These are phyloP conservation scores for Fomes fomentarius DNA, from an alignment of 1,284 basidiomycete genomes.

Conservation along the genomic window DNA sequence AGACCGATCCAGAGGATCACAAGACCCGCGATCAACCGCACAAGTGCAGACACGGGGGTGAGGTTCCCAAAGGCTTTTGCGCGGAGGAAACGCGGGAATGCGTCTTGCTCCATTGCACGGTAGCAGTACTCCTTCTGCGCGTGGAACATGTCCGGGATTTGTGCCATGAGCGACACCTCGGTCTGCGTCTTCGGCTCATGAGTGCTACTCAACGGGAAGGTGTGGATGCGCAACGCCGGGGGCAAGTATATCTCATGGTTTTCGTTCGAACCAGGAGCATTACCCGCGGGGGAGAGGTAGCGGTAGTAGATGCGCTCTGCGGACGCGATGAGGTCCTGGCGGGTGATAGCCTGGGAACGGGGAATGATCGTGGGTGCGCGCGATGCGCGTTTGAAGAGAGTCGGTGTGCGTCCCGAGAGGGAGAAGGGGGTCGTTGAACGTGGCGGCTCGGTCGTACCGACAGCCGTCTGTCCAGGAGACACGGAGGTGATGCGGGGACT, in stretches of 20 bases:
- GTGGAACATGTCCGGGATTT: slow-evolving; percentile 97
- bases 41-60: slow-evolving; percentile 87
- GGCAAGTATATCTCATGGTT: slow-evolving; percentile 96
- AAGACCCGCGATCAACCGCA: slow-evolving; percentile 84
- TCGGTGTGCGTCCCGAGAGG: slow-evolving; percentile 69
- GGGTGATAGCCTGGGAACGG: slow-evolving; percentile 88
- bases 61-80: slow-evolving; percentile 97
- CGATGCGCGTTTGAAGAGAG: slow-evolving; percentile 77
- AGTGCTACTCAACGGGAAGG: slow-evolving; percentile 71
- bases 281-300: slow-evolving; percentile 80
- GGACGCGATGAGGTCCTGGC: slow-evolving; percentile 87
- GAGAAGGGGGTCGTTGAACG: slow-evolving; percentile 83
- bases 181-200: slow-evolving; percentile 72
- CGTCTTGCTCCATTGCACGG: slow-evolving; percentile 95
- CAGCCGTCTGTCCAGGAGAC: slow-evolving; percentile 46
- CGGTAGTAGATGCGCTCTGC: slow-evolving; percentile 96
- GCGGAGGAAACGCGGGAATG: slow-evolving; percentile 95
- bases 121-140: slow-evolving; percentile 97
- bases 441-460: slow-evolving; percentile 42
- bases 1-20: slow-evolving; percentile 92
- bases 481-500: slow-evolving; percentile 48
- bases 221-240: slow-evolving; percentile 79
- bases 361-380: slow-evolving; percentile 88
- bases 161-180: slow-evolving; percentile 80
- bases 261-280: slow-evolving; percentile 65